These are phyloP conservation scores for Volvariella surrecta DNA, from an alignment of 1,284 basidiomycete species.

Conservation along the genomic window DNA sequence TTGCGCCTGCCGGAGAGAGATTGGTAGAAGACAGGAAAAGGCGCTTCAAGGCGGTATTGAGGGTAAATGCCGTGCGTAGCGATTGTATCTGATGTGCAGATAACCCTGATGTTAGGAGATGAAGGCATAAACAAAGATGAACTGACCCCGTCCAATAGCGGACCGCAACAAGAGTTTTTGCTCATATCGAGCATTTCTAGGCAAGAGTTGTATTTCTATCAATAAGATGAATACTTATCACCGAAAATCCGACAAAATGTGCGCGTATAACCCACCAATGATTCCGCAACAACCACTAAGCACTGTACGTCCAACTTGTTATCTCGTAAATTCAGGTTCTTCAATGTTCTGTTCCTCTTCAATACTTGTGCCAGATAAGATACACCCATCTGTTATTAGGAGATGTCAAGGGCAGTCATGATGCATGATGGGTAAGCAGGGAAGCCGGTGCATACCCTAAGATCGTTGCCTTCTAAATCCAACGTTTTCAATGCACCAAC, in stretches of 20 bases:
- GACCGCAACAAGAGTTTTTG: constrained; percentile 89
- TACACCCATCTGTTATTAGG: constrained; percentile 56
- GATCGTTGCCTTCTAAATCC: constrained; percentile 89
- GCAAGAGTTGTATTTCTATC: constrained; percentile 90
- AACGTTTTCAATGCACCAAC: constrained; percentile 82
- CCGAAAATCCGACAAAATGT: constrained; percentile 3
- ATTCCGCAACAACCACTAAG: constrained; percentile 80
- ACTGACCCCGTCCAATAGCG: constrained; percentile 77
- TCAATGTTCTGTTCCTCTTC: constrained; percentile 92
- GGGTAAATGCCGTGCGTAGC: constrained; percentile 84
- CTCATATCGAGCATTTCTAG: constrained; percentile 92
- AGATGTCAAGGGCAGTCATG: constrained; percentile 8
- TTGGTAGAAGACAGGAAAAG: constrained; percentile 85
- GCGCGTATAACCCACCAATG: constrained; percentile 50
- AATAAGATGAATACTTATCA: neutral
- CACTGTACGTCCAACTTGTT: constrained; percentile 87
- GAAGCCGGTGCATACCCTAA: constrained; percentile 61
- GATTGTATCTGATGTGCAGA: constrained; percentile 61
- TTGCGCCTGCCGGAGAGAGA: constrained; percentile 81
- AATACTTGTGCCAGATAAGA: constrained; percentile 91
- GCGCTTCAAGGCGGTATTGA: constrained; percentile 88
- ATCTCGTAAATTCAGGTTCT: constrained; percentile 89
- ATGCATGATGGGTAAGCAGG: constrained; percentile 4
- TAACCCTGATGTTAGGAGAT: neutral
- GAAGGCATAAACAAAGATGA: neutral